These are phyloP conservation scores for Cocos nucifera DNA, from an alignment of 176 grass and related monocot genomes.

Conservation along the genomic window DNA sequence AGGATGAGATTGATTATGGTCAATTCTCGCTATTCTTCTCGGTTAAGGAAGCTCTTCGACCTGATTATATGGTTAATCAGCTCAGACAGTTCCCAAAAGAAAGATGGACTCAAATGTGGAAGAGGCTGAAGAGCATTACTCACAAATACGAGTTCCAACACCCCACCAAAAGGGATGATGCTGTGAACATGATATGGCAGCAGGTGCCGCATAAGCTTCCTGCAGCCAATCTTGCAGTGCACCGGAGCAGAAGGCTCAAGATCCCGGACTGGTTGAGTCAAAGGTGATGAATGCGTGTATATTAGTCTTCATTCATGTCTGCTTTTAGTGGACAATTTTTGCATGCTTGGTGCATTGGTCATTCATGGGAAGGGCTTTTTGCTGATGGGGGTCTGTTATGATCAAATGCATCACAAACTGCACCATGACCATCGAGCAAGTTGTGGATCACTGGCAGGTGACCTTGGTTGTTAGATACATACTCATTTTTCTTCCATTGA, in stretches of 20 bases:
- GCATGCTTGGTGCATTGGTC: no score
- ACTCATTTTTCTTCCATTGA: no score
- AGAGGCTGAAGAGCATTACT: slow-evolving; percentile 57
- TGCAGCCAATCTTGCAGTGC: slow-evolving; percentile 52
- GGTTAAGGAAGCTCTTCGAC: slow-evolving; percentile 57
- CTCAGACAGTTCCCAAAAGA: slow-evolving; percentile 51
- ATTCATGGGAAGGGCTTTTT: no score
- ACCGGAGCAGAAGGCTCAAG: slow-evolving; percentile 72
- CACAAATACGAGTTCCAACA: slow-evolving; percentile 69
- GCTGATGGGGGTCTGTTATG: no score
- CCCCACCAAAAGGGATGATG: slow-evolving; percentile 54
- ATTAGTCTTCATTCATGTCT: not conserved
- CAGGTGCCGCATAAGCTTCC: slow-evolving; percentile 68
- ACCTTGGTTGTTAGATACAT: no score
- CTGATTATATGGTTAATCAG: slow-evolving; percentile 56
- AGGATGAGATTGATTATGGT: slow-evolving; percentile 82
- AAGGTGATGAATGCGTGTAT: slow-evolving; percentile 6
- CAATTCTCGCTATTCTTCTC: slow-evolving; percentile 91
- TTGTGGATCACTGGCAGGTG: no score
- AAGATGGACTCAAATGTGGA: slow-evolving; percentile 74
- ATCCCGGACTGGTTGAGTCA: slow-evolving; percentile 77
- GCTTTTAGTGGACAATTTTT: not conserved
- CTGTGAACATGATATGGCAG: slow-evolving; percentile 79
- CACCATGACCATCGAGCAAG: no score
- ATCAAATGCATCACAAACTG: no score